phyloP scores from a whole-genome alignment of 139 green algal genomes.

The Chlamydomonas eustigma region DNA sequence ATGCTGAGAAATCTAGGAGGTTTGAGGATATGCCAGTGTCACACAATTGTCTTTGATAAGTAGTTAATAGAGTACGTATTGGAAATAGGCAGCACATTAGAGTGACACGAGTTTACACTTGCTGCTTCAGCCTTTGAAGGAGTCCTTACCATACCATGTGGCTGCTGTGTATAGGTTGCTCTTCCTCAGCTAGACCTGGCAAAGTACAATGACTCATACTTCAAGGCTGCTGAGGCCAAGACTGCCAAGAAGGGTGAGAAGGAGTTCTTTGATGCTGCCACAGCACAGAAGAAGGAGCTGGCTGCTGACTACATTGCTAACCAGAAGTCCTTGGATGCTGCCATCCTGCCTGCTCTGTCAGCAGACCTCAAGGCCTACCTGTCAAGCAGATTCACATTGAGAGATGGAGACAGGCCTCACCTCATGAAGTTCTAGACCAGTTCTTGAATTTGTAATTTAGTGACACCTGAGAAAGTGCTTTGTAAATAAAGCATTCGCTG shows the following conservation, averaged over 20 bases:
- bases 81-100: no score
- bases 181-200: slow-evolving; percentile 70
- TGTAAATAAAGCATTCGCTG: no score
- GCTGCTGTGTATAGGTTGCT: slow-evolving; percentile 66
- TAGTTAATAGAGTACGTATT: no score
- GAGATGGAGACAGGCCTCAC: slow-evolving; percentile 87
- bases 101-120: no score
- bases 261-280: slow-evolving; percentile 72
- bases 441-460: neutral
- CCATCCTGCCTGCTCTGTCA: slow-evolving; percentile 53
- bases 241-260: slow-evolving; percentile 75
- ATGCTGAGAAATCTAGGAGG: no score
- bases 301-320: slow-evolving; percentile 78
- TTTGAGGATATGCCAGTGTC: no score
- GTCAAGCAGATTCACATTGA: slow-evolving; percentile 81
- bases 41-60: no score
- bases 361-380: slow-evolving; percentile 72
- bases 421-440: slow-evolving; percentile 84
- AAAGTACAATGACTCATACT: slow-evolving; percentile 91
- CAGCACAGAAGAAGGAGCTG: slow-evolving; percentile 64
- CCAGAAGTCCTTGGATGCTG: slow-evolving; percentile 89
- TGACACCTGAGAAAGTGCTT: neutral
- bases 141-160: no score
- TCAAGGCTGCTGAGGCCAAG: slow-evolving; percentile 81
- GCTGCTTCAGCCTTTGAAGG: no score